Evolutionary conservation across 2,329 filamentous ascomycete genomes (phyloP), one percentile per base, ranked within the genome.

Genomic region (Capronia epimyces): DNA sequence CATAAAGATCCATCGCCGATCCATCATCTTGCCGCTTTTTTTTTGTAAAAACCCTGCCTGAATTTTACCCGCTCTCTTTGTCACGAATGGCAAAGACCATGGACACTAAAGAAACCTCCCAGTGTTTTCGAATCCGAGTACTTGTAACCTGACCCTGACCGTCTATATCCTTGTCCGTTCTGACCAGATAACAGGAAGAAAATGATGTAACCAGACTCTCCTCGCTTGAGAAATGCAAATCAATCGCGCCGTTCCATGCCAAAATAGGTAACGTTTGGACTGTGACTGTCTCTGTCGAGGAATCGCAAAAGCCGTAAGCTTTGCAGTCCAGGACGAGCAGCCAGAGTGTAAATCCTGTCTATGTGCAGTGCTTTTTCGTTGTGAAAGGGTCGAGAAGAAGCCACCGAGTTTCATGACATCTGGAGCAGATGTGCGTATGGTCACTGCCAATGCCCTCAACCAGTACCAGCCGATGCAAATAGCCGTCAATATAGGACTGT

Each of bases 181-280:
- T 12, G 41, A 27, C 20, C 40, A 43, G 22, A 16, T 43, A 16
- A 31, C 21, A 4, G 18, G 42, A 44, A 18, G 21, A 25, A 32
- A 18, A 31, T 43, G 20, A 31, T 8, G 18, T 21, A 13, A 47
- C 34, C 24, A 1, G 10, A 15, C 3, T 36, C 39, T 31, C 34
- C 13, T 27, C 39, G 18, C 27, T 31, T 18, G 41, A 22, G 16
- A 53, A 50, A 53, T 53, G 46, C 46, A 50, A 47, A 47, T 39
- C 27, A 49, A 34, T 46, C 51, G 31, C 51, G 51, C 51, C 51
- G 18, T 22, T 31, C 39, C 29, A 50, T 53, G 51, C 51, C 46
- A 48, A 41, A 32, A 18, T 8, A n/a, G 29, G 15, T 1, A 22
- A 41, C 5, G 13, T 31, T 20, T 7, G 31, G 50, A 21, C 43